Percentiles rank a stretch among this genome's conserved stretches.
These are phyloP conservation scores for Cercospora sp. DNA, from an alignment of 2,329 filamentous ascomycete species.

Conservation along the genomic window DNA sequence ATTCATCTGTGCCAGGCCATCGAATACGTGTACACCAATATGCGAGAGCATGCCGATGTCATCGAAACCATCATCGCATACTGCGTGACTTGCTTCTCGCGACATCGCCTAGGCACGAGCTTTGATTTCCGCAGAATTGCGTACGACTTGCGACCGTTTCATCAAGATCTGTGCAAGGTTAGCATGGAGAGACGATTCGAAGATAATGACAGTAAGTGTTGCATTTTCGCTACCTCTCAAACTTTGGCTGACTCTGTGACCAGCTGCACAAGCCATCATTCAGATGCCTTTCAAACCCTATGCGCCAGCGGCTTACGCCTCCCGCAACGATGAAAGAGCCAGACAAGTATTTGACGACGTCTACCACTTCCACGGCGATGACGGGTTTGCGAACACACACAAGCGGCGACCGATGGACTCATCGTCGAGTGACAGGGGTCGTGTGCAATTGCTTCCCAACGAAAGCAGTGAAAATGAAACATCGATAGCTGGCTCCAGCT, in stretches of 20 bases:
- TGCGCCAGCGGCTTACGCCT: constrained; percentile 29
- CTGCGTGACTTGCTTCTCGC: constrained; percentile 47
- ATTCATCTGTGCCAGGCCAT: constrained; percentile 45
- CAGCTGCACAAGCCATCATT: constrained; percentile 36
- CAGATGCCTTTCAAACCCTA: constrained; percentile 34
- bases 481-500: neutral
- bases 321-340: constrained; percentile 23
- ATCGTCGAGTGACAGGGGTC: neutral
- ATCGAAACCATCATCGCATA: constrained; percentile 46
- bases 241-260: neutral
- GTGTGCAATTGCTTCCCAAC: neutral
- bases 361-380: constrained; percentile 23
- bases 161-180: constrained; percentile 43
- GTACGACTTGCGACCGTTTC: constrained; percentile 42
- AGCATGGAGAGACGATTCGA: constrained; percentile 42
- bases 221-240: neutral
- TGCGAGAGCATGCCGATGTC: constrained; percentile 34
- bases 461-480: neutral
- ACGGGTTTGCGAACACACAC: neutral
- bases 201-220: constrained; percentile 43
- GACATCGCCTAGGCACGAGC: constrained; percentile 41
- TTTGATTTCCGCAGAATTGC: constrained; percentile 41
- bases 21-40: constrained; percentile 35
- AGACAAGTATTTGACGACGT: constrained; percentile 19
- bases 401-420: neutral